Conservation (phyloP, 1,139 yeast genomes). For the Geotrichum macrosporum region DNA sequence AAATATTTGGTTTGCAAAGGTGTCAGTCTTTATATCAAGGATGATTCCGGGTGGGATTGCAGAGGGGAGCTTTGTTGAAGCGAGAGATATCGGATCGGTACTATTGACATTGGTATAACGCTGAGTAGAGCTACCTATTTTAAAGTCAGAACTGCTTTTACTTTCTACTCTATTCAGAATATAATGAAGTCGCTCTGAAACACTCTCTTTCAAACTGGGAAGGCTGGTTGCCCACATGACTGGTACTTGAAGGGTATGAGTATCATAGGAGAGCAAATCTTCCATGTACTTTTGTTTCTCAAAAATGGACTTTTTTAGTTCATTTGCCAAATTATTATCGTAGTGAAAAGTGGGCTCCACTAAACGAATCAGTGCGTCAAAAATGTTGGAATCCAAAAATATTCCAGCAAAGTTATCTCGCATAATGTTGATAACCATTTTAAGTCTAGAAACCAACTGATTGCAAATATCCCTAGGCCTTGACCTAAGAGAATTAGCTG, state of each 20-base stretch:
- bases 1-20: conserved; percentile 39
- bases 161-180: conserved; percentile 11
- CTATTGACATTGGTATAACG: conserved; percentile 17
- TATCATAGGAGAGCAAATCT: conserved; percentile 32
- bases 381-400: conserved; percentile 47
- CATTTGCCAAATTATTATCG: conserved; percentile 44
- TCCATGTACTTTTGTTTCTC: conserved; percentile 44
- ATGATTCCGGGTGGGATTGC: conserved; percentile 36
- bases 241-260: conserved; percentile 27
- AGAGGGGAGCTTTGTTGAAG: conserved; percentile 10
- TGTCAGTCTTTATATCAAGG: conserved; percentile 31
- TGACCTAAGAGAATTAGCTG: no score
- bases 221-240: conserved; percentile 30
- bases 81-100: conserved; percentile 8
- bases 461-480: no score
- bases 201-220: conserved; percentile 24
- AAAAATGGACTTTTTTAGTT: conserved; percentile 43
- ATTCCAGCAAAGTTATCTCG: conserved; percentile 51
- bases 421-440: conserved; percentile 44
- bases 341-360: conserved; percentile 45
- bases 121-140: background rate
- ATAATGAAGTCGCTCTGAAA: conserved; percentile 16
- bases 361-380: conserved; percentile 43
- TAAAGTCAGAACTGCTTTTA: background rate
- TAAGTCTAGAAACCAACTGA: conserved; percentile 29